Conservation (phyloP, 441 rosid species). For the Gossypium aridum region DNA sequence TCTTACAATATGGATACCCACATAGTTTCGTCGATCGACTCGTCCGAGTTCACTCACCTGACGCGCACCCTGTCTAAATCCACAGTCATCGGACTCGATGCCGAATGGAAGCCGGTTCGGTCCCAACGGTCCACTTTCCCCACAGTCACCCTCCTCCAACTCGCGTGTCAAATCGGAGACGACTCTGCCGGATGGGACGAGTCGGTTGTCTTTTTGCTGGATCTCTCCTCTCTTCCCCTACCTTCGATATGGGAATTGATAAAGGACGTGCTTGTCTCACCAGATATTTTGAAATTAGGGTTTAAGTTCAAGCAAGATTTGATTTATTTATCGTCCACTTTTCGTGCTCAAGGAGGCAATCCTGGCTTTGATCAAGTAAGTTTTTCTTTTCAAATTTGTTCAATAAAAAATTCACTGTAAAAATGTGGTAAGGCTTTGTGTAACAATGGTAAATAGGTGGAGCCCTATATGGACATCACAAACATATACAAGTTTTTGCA, state of each 20-base stretch:
- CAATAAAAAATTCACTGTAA: background rate
- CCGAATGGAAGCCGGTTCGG: conserved; percentile 74
- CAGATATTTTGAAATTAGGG: conserved; percentile 72
- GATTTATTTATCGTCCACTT: conserved; percentile 75
- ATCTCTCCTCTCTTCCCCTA: conserved; percentile 45
- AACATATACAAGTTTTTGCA: conserved; percentile 46
- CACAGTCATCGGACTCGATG: conserved; percentile 63
- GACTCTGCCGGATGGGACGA: conserved; percentile 26
- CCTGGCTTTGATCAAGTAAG: conserved; percentile 59
- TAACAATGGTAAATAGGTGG: conserved; percentile 43
- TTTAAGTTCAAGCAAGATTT: conserved; percentile 86
- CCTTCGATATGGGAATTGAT: conserved; percentile 53
- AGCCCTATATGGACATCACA: conserved; percentile 69
- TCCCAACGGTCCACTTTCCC: conserved; percentile 41
- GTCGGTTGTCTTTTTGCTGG: conserved; percentile 60
- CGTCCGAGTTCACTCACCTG: conserved; percentile 60
- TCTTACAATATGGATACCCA: conserved; percentile 18
- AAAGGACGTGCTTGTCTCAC: conserved; percentile 53
- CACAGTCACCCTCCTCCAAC: conserved; percentile 65
- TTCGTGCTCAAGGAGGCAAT: conserved; percentile 53
- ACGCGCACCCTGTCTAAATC: conserved; percentile 45
- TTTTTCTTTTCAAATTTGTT: background rate
- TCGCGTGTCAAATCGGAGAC: conserved; percentile 47
- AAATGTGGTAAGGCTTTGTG: background rate
- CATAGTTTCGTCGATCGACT: conserved; percentile 47